Conservation (phyloP, 768 basidiomycete genomes). For the Agrocybe chaxingu region DNA sequence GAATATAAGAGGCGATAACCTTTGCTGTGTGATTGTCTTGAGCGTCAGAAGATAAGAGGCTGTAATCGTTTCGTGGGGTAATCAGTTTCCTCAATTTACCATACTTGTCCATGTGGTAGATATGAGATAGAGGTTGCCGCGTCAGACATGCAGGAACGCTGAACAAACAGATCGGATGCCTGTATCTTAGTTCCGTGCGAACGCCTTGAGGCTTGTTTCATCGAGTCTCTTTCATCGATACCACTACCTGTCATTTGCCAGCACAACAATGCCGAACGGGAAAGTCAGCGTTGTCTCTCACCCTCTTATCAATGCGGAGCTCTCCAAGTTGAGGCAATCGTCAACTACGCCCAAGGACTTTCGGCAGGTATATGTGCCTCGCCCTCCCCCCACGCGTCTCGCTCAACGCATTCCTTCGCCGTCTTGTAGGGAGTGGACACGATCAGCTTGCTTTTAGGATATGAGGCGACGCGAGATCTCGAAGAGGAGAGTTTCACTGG, state of each 20-base stretch:
- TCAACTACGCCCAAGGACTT: constrained; percentile 71
- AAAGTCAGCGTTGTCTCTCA: constrained; percentile 58
- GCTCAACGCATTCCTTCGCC: not conserved
- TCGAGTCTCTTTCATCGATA: not conserved
- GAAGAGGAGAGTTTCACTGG: constrained; percentile 61
- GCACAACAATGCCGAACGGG: constrained; percentile 20
- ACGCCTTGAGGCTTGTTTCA: not conserved
- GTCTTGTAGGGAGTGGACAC: constrained; percentile 60
- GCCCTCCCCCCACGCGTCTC: not conserved
- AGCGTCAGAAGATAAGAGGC: too few species aligned
- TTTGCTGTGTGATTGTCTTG: not conserved
- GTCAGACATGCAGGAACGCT: constrained; percentile 3
- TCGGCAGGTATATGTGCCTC: constrained; percentile 51
- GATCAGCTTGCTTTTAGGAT: constrained; percentile 75
- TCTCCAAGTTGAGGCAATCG: constrained; percentile 65
- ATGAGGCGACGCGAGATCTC: constrained; percentile 74
- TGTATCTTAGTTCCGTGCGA: too few species aligned
- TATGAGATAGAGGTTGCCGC: not conserved
- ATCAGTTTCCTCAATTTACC: too few species aligned
- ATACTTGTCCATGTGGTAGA: too few species aligned
- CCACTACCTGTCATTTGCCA: not conserved
- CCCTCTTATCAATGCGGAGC: constrained; percentile 68
- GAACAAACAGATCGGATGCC: not conserved
- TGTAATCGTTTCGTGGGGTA: too few species aligned
- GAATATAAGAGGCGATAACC: constrained; percentile 83